Conservation (phyloP, 2,329 filamentous ascomycete genomes). For the Xylaria sp. region DNA sequence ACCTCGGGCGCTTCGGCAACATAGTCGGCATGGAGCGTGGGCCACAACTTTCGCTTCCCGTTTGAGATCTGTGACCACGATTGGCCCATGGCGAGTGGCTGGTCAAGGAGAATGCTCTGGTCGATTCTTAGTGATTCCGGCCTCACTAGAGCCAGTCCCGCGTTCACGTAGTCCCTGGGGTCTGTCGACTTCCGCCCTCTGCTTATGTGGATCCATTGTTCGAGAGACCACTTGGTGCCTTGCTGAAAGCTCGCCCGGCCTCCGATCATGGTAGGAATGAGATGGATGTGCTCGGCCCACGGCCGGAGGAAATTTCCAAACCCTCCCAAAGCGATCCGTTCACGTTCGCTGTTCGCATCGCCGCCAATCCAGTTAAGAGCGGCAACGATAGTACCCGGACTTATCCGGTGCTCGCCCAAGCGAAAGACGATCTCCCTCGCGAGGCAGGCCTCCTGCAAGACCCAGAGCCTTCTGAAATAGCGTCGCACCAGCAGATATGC, state of each 20-base stretch:
- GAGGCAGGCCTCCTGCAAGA: constrained; percentile 15
- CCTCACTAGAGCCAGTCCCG: constrained; percentile 4
- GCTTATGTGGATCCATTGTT: constrained; percentile 9
- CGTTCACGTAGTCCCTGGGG: constrained; percentile 9
- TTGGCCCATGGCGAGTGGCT: not conserved
- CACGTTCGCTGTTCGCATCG: not conserved
- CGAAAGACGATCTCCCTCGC: constrained; percentile 2
- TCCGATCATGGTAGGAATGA: constrained; percentile 6
- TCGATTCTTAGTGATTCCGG: constrained; percentile 10
- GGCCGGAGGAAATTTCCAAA: not conserved
- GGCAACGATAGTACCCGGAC: not conserved
- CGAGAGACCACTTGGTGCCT: constrained; percentile 9
- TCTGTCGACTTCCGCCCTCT: constrained; percentile 6
- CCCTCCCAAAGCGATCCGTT: not conserved
- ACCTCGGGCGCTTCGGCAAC: constrained; percentile 7
- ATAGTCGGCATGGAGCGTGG: not conserved
- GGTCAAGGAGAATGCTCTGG: constrained; percentile 8
- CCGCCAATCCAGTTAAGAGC: not conserved
- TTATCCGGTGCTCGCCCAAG: constrained; percentile 9
- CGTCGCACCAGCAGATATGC: constrained; percentile 10
- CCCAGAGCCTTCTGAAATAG: constrained; percentile 13
- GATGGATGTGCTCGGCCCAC: constrained; percentile 1
- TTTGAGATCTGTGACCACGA: not conserved
- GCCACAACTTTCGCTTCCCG: constrained; percentile 1
- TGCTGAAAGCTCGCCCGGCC: constrained; percentile 3